Conservation (phyloP, 257 asterid species). For the Lantana camara region DNA sequence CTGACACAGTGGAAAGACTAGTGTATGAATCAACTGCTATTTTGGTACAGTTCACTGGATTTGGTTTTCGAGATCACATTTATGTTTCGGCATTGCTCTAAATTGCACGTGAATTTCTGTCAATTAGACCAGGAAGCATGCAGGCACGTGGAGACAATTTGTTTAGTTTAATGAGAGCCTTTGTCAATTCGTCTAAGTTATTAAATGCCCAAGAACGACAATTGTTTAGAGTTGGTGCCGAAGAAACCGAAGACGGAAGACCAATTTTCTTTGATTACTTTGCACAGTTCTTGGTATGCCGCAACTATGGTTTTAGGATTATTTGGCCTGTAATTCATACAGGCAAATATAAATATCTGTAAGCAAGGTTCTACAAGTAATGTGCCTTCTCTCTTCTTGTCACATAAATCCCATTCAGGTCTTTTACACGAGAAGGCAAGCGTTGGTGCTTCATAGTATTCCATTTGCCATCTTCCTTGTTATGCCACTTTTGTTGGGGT, state of each 20-base stretch:
- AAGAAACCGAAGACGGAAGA: slow-evolving; percentile 48
- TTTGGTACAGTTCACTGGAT: slow-evolving; percentile 51
- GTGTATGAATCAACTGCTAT: slow-evolving; percentile 80
- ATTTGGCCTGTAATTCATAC: slow-evolving; percentile 18
- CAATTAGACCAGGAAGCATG: slow-evolving; percentile 92
- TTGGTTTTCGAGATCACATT: slow-evolving; percentile 26
- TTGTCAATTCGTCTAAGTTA: slow-evolving; percentile 75
- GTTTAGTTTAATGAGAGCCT: slow-evolving; percentile 71
- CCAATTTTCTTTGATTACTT: slow-evolving; percentile 79
- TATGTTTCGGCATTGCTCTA: slow-evolving; percentile 34
- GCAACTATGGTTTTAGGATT: slow-evolving; percentile 29
- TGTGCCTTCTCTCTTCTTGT: slow-evolving; percentile 20
- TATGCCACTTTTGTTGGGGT: slow-evolving; percentile 71
- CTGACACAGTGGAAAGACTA: slow-evolving; percentile 98
- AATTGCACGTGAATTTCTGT: slow-evolving; percentile 31
- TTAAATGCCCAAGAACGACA: slow-evolving; percentile 71
- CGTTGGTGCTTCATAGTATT: slow-evolving; percentile 72
- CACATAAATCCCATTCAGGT: slow-evolving; percentile 53
- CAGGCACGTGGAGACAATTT: slow-evolving; percentile 99
- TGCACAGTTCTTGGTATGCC: slow-evolving; percentile 74
- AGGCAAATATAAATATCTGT: slow-evolving; percentile 13
- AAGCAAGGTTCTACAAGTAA: slow-evolving; percentile 16
- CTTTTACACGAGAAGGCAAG: slow-evolving; percentile 69
- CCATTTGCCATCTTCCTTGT: slow-evolving; percentile 77
- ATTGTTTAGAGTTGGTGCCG: slow-evolving; percentile 45